Percentiles rank a stretch among this genome's conserved stretches.
Evolutionary conservation across 140 eudicot genomes (phyloP).

Genomic region (Bidens hawaiensis): DNA sequence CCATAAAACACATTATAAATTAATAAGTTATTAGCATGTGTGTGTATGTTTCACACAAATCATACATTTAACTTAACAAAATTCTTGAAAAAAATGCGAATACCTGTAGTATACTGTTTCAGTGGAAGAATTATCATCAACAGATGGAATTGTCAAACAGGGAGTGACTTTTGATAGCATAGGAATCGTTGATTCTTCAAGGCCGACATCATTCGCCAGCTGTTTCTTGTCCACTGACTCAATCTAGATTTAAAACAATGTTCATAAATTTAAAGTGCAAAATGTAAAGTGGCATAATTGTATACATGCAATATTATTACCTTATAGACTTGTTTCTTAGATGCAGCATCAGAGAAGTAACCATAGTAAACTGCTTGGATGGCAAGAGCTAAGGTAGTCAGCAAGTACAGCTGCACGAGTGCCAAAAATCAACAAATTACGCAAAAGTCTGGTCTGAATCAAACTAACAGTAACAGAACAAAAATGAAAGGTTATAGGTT

Average conservation of each 20-base stretch:
- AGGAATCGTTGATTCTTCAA: slow-evolving; percentile 24
- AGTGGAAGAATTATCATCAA: slow-evolving; percentile 16
- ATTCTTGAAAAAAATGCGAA: neutral
- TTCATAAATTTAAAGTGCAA: neutral
- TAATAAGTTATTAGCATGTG: neutral
- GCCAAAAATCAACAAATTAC: slow-evolving; percentile 9
- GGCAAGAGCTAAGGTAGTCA: slow-evolving; percentile 56
- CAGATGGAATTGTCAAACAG: slow-evolving; percentile 50
- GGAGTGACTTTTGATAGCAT: slow-evolving; percentile 30
- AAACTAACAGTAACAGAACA: neutral
- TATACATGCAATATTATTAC: slow-evolving; percentile 29
- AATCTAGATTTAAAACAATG: slow-evolving; percentile 18
- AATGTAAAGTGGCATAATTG: neutral
- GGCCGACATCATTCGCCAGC: neutral
- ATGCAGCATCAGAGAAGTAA: slow-evolving; percentile 40
- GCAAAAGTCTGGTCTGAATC: neutral
- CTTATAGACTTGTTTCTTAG: slow-evolving; percentile 35
- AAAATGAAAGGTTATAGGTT: neutral
- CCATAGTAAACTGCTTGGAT: slow-evolving; percentile 59
- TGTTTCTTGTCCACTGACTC: slow-evolving; percentile 33
- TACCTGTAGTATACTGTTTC: slow-evolving; percentile 62
- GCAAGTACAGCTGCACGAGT: slow-evolving; percentile 49
- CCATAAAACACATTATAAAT: neutral
- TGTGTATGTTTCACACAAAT: neutral
- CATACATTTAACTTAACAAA: slow-evolving; percentile 6